These are phyloP conservation scores for Davidsoniella neocaledoniae DNA, from an alignment of 2,329 filamentous ascomycete species.

Conservation along the genomic window DNA sequence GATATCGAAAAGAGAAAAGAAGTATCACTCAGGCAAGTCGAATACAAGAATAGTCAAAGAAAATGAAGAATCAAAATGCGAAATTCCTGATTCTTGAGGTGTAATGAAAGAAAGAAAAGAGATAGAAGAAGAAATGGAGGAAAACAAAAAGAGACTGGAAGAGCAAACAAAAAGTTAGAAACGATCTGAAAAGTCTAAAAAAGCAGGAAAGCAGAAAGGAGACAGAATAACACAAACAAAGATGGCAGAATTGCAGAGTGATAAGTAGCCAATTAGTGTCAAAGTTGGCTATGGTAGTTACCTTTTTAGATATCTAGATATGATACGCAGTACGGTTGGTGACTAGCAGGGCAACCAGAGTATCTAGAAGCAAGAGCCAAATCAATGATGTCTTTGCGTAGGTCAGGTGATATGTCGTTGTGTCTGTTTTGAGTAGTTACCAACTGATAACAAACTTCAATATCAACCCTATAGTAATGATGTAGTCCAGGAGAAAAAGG, in stretches of 20 bases:
- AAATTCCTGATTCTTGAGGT: neutral
- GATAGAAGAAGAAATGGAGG: neutral
- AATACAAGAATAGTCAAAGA: neutral
- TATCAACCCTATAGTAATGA: neutral
- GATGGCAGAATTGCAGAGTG: neutral
- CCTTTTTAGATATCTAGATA: no score
- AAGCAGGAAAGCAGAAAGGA: neutral
- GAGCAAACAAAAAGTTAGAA: conserved; percentile 5
- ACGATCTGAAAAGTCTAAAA: neutral
- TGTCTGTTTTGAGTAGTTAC: no score
- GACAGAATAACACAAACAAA: conserved; percentile 1
- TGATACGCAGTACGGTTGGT: neutral
- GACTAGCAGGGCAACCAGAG: neutral
- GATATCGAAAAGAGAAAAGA: neutral
- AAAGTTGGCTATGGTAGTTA: no score
- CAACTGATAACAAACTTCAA: neutral
- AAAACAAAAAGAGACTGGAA: neutral
- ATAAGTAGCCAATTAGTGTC: no score
- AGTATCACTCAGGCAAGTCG: neutral
- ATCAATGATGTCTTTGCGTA: neutral
- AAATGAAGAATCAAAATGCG: neutral
- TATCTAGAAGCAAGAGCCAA: neutral
- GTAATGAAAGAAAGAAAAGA: conserved; percentile 3
- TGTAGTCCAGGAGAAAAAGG: neutral
- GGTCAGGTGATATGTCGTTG: neutral